These are phyloP conservation scores for Yamadazyma jaroonii DNA, from an alignment of 1,139 yeast species.

Conservation along the genomic window DNA sequence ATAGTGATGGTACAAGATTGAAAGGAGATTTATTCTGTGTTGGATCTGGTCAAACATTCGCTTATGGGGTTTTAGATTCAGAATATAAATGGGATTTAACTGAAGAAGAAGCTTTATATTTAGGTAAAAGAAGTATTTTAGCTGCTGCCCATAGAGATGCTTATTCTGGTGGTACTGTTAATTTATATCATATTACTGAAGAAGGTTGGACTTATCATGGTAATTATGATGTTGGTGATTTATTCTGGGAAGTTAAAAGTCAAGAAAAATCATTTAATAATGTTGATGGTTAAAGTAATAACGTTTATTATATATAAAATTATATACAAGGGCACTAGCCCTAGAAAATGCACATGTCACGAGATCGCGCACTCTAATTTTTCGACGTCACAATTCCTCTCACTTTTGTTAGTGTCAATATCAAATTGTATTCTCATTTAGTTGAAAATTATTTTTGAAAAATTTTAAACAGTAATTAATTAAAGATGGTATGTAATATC, in stretches of 20 bases:
- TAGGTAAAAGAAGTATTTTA: conserved; percentile 92
- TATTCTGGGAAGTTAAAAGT: conserved; percentile 90
- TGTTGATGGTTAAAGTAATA: conserved; percentile 51
- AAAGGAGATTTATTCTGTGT: conserved; percentile 96
- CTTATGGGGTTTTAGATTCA: conserved; percentile 97
- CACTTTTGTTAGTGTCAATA: neutral
- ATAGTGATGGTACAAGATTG: conserved; percentile 94
- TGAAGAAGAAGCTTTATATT: conserved; percentile 88
- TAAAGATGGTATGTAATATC: conserved; percentile 5
- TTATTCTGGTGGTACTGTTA: conserved; percentile 94
- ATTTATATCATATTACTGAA: conserved; percentile 89
- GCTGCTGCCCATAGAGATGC: conserved; percentile 99
- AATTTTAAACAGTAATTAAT: conserved; percentile 3
- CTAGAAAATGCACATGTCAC: conserved; percentile 1
- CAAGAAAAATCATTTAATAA: conserved; percentile 88
- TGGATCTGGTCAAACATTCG: conserved; percentile 99
- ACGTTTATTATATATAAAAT: neutral
- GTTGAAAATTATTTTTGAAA: conserved; percentile 4
- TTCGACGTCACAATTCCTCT: conserved; percentile 3
- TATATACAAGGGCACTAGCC: neutral
- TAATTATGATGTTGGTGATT: conserved; percentile 85
- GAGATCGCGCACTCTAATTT: neutral
- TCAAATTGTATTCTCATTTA: neutral
- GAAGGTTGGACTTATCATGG: conserved; percentile 96
- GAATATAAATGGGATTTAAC: conserved; percentile 86